Evolutionary conservation across 2,329 filamentous ascomycete species (phyloP).

Genomic region (Trichothecium roseum): DNA sequence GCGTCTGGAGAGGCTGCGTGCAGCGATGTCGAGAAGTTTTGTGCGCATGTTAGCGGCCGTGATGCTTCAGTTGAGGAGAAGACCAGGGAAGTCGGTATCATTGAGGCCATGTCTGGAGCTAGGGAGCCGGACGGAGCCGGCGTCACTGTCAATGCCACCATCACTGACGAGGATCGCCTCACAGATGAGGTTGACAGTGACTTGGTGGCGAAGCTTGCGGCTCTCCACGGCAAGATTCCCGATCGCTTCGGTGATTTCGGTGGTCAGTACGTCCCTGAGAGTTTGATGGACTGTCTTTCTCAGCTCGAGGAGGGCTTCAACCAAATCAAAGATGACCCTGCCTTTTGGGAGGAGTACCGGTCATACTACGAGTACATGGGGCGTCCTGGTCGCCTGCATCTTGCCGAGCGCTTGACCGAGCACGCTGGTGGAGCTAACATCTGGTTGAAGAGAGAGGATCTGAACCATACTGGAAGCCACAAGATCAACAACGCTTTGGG

Average conservation of each 20-base stretch:
- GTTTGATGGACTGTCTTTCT: constrained; percentile 90
- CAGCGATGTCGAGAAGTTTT: constrained; percentile 77
- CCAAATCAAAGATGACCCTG: constrained; percentile 71
- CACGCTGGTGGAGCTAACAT: constrained; percentile 88
- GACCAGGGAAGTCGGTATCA: constrained; percentile 57
- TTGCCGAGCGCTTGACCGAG: constrained; percentile 80
- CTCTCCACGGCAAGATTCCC: constrained; percentile 70
- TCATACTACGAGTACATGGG: constrained; percentile 98
- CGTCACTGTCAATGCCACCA: constrained; percentile 45
- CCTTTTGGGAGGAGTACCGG: constrained; percentile 95
- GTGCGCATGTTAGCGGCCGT: constrained; percentile 54
- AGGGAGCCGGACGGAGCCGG: constrained; percentile 22
- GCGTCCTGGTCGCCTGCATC: constrained; percentile 80
- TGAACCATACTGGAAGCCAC: constrained; percentile 96
- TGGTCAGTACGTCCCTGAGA: constrained; percentile 95
- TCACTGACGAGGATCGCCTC: constrained; percentile 61
- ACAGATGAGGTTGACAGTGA: constrained; percentile 41
- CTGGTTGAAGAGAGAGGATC: constrained; percentile 94
- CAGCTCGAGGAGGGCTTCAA: constrained; percentile 90
- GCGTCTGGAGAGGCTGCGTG: constrained; percentile 22
- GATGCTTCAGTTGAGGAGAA: constrained; percentile 22
- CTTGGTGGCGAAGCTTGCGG: constrained; percentile 74
- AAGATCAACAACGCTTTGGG: constrained; percentile 99
- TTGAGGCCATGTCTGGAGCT: constrained; percentile 54
- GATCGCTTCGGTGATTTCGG: constrained; percentile 92